Evolutionary conservation across 805 yeast species (phyloP).

Genomic region (Lachancea dasiensis): DNA sequence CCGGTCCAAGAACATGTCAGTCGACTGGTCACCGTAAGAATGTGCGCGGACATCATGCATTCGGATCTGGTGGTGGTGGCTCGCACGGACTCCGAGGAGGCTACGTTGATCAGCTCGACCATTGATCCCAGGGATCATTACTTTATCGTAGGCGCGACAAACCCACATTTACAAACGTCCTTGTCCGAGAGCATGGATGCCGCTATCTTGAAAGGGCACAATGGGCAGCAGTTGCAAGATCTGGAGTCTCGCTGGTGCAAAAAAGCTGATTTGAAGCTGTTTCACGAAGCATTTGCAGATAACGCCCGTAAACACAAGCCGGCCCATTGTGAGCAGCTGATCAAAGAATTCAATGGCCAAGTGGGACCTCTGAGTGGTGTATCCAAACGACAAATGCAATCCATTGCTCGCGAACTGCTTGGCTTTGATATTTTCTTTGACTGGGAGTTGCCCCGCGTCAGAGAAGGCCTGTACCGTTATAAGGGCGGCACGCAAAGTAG

Average conservation of each 20-base stretch:
- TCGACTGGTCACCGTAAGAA: conserved; percentile 88
- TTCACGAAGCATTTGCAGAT: conserved; percentile 86
- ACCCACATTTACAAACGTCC: conserved; percentile 62
- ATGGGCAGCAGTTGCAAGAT: conserved; percentile 62
- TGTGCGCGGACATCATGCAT: conserved; percentile 90
- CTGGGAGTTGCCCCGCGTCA: conserved; percentile 92
- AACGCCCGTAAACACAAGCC: conserved; percentile 60
- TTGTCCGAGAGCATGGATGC: conserved; percentile 71
- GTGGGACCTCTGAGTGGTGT: conserved; percentile 72
- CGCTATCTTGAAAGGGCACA: conserved; percentile 71
- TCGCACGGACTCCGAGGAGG: conserved; percentile 97
- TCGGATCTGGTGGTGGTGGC: conserved; percentile 84
- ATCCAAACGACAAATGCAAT: conserved; percentile 75
- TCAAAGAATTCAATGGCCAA: conserved; percentile 56
- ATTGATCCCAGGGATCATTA: conserved; percentile 93
- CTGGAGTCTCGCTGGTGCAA: conserved; percentile 79
- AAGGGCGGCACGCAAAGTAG: conserved; percentile 97
- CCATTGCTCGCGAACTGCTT: conserved; percentile 63
- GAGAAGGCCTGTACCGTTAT: conserved; percentile 97
- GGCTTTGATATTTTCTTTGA: conserved; percentile 84
- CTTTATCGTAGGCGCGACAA: conserved; percentile 85
- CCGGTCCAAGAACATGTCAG: conserved; percentile 97
- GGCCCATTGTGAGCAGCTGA: conserved; percentile 53
- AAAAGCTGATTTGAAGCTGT: conserved; percentile 78
- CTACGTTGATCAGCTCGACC: conserved; percentile 87